Evolutionary conservation across 2,329 filamentous ascomycete genomes (phyloP), one percentile per base, ranked within the genome.

Genomic region (Pyrenophora tritici-repentis): DNA sequence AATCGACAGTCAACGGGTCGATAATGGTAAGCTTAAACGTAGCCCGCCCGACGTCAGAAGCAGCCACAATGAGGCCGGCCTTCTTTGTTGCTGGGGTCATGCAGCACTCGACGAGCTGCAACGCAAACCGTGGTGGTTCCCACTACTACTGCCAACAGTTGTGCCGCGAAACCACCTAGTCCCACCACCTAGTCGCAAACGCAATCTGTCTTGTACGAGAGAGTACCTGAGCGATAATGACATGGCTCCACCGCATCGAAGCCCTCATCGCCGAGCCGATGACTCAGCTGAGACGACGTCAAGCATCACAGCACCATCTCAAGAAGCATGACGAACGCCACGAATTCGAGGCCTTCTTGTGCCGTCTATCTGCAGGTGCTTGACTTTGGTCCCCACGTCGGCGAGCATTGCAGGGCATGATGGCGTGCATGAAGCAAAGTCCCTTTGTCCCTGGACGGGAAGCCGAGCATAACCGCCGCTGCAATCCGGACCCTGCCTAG

Each of bases 391-490:
- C 47, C 34, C 48, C 35, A 39, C 38, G 55, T 54, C 47, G 22
- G 41, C 40, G 20, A 20, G 31, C n/a, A 14, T 47, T 47, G 63
- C 55, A 58, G 53, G 53, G 38, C 39, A 55, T 54, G 37, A 57
- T 59, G 60, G 58, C 58, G 46, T 59, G 50, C 56, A 59, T 59
- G 47, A 52, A 34, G 54, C 35, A 17, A 17, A 22, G 33, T 47
- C 46, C 47, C 45, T 44, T 33, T 52, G 50, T 53, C 50, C 50
- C 55, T 51, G 43, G 51, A 22, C 38, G 38, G 47, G 37, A 56
- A 54, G 52, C 58, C 58, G 61, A 58, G 48, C 50, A 42, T 65
- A 63, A 52, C 59, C 60, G 59, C 53, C 45, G 54, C 50, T 39
- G 47, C 37, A 43, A 43, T 52, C 32, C 24, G 35, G 47, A 42